A percentile compares a stretch with the other conserved stretches of the same genome.
These are phyloP conservation scores for Lactarius akahatsu DNA, from an alignment of 768 basidiomycete species.

Conservation along the genomic window DNA sequence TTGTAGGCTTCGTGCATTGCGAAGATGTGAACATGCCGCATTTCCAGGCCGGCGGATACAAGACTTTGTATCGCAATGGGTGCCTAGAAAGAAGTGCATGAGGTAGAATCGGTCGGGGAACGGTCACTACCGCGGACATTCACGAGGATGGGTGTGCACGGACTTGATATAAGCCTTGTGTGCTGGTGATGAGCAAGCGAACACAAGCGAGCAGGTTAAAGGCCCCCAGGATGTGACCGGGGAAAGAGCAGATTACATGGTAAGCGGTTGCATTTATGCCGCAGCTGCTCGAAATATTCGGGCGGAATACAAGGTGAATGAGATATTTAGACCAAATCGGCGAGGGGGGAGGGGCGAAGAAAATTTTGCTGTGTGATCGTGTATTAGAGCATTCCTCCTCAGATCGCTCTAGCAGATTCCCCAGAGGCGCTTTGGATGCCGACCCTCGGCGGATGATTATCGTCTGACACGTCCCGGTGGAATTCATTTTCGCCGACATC, in stretches of 20 bases:
- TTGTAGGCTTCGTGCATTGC: background rate
- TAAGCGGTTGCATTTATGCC: too few species aligned
- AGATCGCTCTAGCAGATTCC: too few species aligned
- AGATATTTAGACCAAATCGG: background rate
- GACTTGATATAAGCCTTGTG: background rate
- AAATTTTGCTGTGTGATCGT: too few species aligned
- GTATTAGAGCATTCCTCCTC: background rate
- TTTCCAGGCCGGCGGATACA: background rate
- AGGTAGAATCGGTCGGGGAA: background rate
- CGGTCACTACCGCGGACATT: background rate
- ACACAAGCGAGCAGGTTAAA: background rate
- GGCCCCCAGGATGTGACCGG: too few species aligned
- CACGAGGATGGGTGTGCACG: background rate
- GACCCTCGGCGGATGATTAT: background rate
- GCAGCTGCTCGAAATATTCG: too few species aligned
- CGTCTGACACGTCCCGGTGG: background rate
- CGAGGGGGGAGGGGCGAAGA: background rate
- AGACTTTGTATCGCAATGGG: background rate
- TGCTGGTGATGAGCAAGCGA: background rate
- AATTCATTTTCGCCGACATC: background rate
- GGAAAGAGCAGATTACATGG: background rate
- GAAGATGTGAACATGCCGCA: background rate
- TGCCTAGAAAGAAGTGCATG: background rate
- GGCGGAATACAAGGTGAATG: too few species aligned
- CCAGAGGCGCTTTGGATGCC: background rate